Conservation (phyloP, 352 stramenopile species). For the Globisporangium heterothallicum region DNA sequence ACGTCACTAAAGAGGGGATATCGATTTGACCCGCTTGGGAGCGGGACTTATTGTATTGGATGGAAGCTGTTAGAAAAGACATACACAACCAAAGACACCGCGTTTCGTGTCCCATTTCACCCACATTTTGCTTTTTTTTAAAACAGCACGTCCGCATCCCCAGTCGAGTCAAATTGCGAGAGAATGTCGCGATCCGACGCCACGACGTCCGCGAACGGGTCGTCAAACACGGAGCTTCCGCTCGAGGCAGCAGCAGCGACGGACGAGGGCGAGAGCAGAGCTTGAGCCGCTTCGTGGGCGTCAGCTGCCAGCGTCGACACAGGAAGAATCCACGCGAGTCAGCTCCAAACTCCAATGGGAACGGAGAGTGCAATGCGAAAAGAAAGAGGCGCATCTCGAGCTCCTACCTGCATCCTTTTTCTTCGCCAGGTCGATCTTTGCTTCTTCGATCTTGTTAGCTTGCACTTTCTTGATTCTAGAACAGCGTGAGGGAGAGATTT, state of each 20-base stretch:
- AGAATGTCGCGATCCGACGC: constrained; percentile 76
- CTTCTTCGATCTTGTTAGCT: constrained; percentile 93
- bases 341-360: neutral
- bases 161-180: constrained; percentile 66
- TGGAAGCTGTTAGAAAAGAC: constrained; percentile 20
- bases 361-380: neutral
- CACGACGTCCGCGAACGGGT: constrained; percentile 67
- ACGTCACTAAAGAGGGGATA: neutral
- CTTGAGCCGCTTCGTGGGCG: constrained; percentile 4
- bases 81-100: neutral
- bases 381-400: neutral
- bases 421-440: constrained; percentile 59
- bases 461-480: constrained; percentile 97
- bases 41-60: constrained; percentile 1
- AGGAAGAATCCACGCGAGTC: neutral
- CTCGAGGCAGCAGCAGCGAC: constrained; percentile 9
- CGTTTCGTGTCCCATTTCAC: too few species aligned
- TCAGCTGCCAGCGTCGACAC: neutral
- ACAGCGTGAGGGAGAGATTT: neutral
- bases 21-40: neutral
- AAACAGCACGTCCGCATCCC: constrained; percentile 79
- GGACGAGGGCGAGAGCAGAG: constrained; percentile 12
- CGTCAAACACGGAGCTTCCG: constrained; percentile 30
- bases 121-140: constrained; percentile 29
- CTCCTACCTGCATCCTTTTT: constrained; percentile 43